Evolutionary conservation across 2,329 filamentous ascomycete genomes (phyloP).

Genomic region (Xylariales sp.): DNA sequence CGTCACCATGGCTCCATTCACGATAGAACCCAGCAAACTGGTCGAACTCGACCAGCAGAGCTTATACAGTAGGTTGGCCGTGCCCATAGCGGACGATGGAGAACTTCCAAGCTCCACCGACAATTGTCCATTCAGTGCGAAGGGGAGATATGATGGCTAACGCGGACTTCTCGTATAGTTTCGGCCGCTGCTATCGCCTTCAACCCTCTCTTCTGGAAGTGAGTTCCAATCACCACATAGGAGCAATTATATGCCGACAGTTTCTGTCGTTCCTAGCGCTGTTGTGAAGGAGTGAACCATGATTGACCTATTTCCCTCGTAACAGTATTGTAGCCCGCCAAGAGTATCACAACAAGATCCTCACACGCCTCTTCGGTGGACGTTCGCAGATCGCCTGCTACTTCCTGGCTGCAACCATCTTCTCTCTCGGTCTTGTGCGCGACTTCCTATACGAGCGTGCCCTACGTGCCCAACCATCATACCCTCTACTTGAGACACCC

Average conservation of each 20-base stretch:
- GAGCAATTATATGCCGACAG: too few relatives aligned
- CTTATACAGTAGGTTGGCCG: conserved; percentile 55
- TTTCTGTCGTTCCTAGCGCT: neutral
- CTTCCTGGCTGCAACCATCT: conserved; percentile 81
- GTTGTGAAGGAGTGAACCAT: neutral
- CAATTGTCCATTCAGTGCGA: neutral
- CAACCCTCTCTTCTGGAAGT: conserved; percentile 99
- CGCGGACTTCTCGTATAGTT: conserved; percentile 46
- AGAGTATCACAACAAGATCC: conserved; percentile 87
- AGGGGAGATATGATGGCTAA: neutral
- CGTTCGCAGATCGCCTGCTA: conserved; percentile 82
- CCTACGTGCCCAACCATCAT: conserved; percentile 69
- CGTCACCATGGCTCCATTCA: conserved; percentile 34
- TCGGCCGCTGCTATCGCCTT: conserved; percentile 80
- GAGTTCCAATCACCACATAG: conserved; percentile 39
- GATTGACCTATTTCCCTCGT: too few relatives aligned
- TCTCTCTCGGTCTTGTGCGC: conserved; percentile 83
- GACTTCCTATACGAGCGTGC: conserved; percentile 85
- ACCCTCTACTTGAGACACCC: conserved; percentile 64
- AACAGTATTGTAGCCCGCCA: conserved; percentile 74
- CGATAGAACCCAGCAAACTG: conserved; percentile 34
- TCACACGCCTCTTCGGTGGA: conserved; percentile 82
- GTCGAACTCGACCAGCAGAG: conserved; percentile 65
- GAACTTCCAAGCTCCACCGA: too few relatives aligned
- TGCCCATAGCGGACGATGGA: too few relatives aligned